phyloP scores from a whole-genome alignment of 305 asterid genomes.

The Andrographis paniculata region DNA sequence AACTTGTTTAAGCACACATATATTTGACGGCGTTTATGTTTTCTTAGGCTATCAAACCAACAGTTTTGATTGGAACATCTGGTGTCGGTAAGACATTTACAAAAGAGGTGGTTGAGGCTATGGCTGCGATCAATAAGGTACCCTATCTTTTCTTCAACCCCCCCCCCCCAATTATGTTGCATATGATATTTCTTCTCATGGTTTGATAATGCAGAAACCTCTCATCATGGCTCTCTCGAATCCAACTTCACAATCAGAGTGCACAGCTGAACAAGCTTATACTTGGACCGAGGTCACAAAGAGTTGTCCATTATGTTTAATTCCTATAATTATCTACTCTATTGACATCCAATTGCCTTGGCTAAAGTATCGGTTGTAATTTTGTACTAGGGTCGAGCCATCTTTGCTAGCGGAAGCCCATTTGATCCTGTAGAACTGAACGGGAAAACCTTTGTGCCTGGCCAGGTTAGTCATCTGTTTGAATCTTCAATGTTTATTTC shows the following conservation, averaged over 20 bases:
- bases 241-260: conserved; percentile 84
- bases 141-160: conserved; percentile 11
- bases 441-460: conserved; percentile 46
- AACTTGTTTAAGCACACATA: conserved; percentile 3
- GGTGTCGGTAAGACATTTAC: conserved; percentile 77
- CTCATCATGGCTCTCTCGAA: conserved; percentile 83
- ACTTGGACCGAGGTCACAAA: conserved; percentile 77
- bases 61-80: conserved; percentile 71
- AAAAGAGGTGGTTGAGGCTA: conserved; percentile 67
- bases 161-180: conserved; percentile 2
- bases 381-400: conserved; percentile 55
- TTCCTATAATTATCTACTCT: no score
- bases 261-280: conserved; percentile 88
- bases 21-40: conserved; percentile 9
- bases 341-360: no score
- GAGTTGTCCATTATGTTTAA: no score
- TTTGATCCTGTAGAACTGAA: conserved; percentile 56
- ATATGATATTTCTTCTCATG: conserved; percentile 16
- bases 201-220: conserved; percentile 45
- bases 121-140: conserved; percentile 68
- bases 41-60: conserved; percentile 65
- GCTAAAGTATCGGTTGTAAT: no score
- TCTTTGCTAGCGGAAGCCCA: conserved; percentile 75
- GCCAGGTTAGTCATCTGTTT: conserved; percentile 39
- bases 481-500: not conserved